A percentile compares a stretch with the other conserved stretches of the same genome.
Evolutionary conservation across 495 filamentous ascomycete genomes (phyloP).

Genomic region (Penicillium pancosmium): DNA sequence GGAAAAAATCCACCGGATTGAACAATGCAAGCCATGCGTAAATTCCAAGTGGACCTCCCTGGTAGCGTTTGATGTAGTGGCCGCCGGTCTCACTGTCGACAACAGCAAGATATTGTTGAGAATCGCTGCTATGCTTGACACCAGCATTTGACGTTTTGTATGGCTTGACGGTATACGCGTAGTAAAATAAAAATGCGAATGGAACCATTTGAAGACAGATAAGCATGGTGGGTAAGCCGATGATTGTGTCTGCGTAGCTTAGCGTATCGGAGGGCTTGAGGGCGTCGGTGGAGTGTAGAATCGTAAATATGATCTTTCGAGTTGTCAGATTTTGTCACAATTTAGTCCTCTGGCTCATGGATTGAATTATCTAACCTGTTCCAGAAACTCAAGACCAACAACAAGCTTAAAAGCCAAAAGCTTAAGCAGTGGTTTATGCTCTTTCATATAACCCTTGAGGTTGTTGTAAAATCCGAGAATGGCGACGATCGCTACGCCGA

Average conservation of each 20-base stretch:
- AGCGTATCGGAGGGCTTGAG: conserved; percentile 25
- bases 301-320: conserved; percentile 31
- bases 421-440: conserved; percentile 30
- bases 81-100: conserved; percentile 1
- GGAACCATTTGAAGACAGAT: conserved; percentile 40
- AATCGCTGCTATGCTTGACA: background rate
- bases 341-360: background rate
- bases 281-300: conserved; percentile 27
- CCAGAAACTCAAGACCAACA: conserved; percentile 32
- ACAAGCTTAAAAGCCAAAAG: conserved; percentile 38
- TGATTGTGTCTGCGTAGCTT: conserved; percentile 36
- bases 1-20: conserved; percentile 15
- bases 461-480: conserved; percentile 30
- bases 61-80: conserved; percentile 10
- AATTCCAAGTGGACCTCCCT: conserved; percentile 18
- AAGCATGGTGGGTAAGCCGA: conserved; percentile 36
- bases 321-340: background rate
- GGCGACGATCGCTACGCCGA: conserved; percentile 25
- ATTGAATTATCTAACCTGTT: conserved; percentile 19
- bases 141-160: conserved; percentile 14
- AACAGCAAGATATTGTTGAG: conserved; percentile 10
- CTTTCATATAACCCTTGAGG: conserved; percentile 24
- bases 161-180: conserved; percentile 29
- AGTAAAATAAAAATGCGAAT: conserved; percentile 36
- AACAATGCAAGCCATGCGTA: conserved; percentile 18